A percentile compares a stretch with the other conserved stretches of the same genome.
These are phyloP conservation scores for Exobasidium cylindrosporum DNA, from an alignment of 1,284 basidiomycete species.

Conservation along the genomic window DNA sequence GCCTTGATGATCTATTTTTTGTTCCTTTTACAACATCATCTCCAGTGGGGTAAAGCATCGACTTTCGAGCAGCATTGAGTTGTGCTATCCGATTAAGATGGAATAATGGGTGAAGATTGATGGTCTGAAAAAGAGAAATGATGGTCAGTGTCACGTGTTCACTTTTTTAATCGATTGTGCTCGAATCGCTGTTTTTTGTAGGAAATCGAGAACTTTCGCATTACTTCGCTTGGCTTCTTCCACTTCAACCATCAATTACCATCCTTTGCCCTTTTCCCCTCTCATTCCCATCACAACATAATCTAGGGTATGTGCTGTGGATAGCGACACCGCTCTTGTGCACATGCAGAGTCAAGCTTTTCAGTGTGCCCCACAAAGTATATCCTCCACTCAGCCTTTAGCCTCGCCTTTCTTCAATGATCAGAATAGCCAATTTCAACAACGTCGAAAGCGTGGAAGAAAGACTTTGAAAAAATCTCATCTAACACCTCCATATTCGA, in stretches of 20 bases:
- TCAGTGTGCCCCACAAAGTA: neutral
- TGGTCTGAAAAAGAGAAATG: slow-evolving; percentile 8
- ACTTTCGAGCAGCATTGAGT: slow-evolving; percentile 39
- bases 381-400: neutral
- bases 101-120: slow-evolving; percentile 42
- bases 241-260: too few species aligned
- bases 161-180: too few species aligned
- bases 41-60: slow-evolving; percentile 29
- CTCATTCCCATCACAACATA: too few species aligned
- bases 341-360: neutral
- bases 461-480: neutral
- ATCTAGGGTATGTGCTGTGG: too few species aligned
- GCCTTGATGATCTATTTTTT: slow-evolving; percentile 22
- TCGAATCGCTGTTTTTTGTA: too few species aligned
- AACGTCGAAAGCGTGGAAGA: neutral
- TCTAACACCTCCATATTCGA: neutral
- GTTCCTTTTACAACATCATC: slow-evolving; percentile 40
- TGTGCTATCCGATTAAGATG: slow-evolving; percentile 41
- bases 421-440: neutral
- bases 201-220: too few species aligned
- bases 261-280: too few species aligned
- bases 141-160: too few species aligned
- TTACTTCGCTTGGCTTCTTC: too few species aligned
- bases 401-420: neutral
- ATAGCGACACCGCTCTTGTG: neutral